These are phyloP conservation scores for Coniophora puteana DNA, from an alignment of 1,284 basidiomycete species.

Conservation along the genomic window DNA sequence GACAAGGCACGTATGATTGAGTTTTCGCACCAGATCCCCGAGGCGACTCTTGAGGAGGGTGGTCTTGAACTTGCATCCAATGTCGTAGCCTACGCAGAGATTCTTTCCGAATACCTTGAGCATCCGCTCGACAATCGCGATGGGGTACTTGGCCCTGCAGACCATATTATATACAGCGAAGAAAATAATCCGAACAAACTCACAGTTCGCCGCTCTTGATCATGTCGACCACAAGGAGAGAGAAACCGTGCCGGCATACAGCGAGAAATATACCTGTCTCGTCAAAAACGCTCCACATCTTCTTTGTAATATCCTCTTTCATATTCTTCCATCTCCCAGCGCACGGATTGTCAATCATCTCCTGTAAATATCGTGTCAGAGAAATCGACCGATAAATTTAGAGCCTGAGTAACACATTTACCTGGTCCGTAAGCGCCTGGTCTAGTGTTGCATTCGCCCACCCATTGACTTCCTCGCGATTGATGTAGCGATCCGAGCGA, in stretches of 20 bases:
- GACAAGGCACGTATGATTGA: conserved; percentile 9
- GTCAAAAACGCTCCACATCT: neutral
- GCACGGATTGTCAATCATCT: neutral
- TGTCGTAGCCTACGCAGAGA: conserved; percentile 23
- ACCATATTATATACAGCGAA: no score
- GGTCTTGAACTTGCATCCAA: conserved; percentile 14
- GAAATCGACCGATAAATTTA: neutral
- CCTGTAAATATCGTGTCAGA: neutral
- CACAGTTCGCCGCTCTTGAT: no score
- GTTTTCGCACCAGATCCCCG: conserved; percentile 1
- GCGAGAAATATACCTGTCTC: conserved; percentile 16
- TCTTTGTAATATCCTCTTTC: neutral
- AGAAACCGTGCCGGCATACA: conserved; percentile 18
- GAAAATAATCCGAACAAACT: no score
- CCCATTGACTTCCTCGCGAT: conserved; percentile 11
- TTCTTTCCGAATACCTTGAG: conserved; percentile 20
- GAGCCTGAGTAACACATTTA: neutral
- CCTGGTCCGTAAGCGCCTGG: neutral
- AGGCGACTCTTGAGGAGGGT: conserved; percentile 12
- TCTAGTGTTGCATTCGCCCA: conserved; percentile 4
- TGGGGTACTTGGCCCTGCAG: conserved; percentile 33
- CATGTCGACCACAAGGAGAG: conserved; percentile 17
- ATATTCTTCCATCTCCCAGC: neutral
- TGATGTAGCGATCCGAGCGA: conserved; percentile 9
- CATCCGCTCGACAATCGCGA: conserved; percentile 22